Evolutionary conservation across 2,329 filamentous ascomycete species (phyloP), one percentile per base, ranked within the genome.

Genomic region (Drechslera avenae): DNA sequence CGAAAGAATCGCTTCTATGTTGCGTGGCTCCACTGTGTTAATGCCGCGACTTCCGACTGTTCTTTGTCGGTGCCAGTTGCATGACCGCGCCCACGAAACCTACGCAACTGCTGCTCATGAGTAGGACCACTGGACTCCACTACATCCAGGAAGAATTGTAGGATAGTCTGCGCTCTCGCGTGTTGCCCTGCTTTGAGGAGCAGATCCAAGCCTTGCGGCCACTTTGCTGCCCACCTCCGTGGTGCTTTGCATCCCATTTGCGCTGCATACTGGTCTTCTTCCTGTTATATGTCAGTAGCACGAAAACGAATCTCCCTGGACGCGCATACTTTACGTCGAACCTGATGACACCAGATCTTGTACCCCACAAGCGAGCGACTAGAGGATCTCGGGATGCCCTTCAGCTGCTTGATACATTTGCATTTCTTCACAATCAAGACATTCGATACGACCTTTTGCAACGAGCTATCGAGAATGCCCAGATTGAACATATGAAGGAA

Each of bases 131-230:
- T 71, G 42, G 72, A 64, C 42, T 68, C 54, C 4, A 69, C 37
- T 34, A 68, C 54, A 35, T 71, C 63, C 4, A 72, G 36, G 9
- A 69, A 67, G 19, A 68, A 60, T 5, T 68, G 64, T 33, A 66
- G 49, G 6, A 56, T 39, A 14, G 34, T 44, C 13, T 39, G 36
- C n/a, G 40, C 40, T 36, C 39, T 45, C 14, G 41, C 34, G 14
- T 28, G 51, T 50, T 26, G 44, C 39, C 32, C 52, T 37, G 46
- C 50, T 48, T 40, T 58, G 54, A 56, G 41, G 12, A 59, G 39
- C 21, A 57, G 47, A 21, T 58, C 54, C 31, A 59, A 39, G 17
- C 50, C 55, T 17, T 54, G 42, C 9, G 52, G 52, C 56, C 56
- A 56, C 3, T 45, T 55, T 34, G 47, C 47, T 19, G 43, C 44